phyloP scores from a whole-genome alignment of 2,329 filamentous ascomycete genomes.

The Colletotrichum theobromicola region DNA sequence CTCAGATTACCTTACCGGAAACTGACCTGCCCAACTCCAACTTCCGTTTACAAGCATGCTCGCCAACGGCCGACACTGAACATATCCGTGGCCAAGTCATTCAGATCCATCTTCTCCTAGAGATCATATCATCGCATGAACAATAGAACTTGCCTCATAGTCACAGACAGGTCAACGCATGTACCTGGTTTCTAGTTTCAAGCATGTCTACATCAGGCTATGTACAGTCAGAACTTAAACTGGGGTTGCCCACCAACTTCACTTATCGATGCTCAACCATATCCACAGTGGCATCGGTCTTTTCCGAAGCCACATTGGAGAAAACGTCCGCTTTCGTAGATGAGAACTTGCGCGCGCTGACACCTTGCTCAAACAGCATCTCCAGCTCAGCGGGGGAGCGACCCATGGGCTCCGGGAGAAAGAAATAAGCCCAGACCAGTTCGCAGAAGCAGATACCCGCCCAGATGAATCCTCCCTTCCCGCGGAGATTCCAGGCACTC shows the following conservation, averaged over 20 bases:
- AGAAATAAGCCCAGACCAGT: background rate
- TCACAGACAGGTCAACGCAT: too few relatives aligned
- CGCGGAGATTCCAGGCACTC: conserved; percentile 23
- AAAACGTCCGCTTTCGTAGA: background rate
- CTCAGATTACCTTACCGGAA: too few relatives aligned
- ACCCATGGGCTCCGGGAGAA: background rate
- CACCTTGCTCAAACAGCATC: background rate
- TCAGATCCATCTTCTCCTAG: too few relatives aligned
- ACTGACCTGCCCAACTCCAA: too few relatives aligned
- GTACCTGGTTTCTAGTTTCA: background rate
- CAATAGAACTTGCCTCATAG: too few relatives aligned
- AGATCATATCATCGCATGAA: too few relatives aligned
- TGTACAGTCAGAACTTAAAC: background rate
- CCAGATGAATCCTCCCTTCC: conserved; percentile 17
- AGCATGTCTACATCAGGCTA: background rate
- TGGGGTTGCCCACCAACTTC: background rate
- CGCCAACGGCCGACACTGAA: too few relatives aligned
- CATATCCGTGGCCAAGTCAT: too few relatives aligned
- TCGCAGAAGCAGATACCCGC: background rate
- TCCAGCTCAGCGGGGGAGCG: background rate
- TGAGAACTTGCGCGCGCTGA: background rate
- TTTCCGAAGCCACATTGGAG: background rate
- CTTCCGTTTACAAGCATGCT: too few relatives aligned
- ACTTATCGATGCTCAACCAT: background rate
- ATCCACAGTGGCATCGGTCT: background rate